phyloP scores from a whole-genome alignment of 2,329 filamentous ascomycete genomes.

The Ceratocystis diversiconidia region DNA sequence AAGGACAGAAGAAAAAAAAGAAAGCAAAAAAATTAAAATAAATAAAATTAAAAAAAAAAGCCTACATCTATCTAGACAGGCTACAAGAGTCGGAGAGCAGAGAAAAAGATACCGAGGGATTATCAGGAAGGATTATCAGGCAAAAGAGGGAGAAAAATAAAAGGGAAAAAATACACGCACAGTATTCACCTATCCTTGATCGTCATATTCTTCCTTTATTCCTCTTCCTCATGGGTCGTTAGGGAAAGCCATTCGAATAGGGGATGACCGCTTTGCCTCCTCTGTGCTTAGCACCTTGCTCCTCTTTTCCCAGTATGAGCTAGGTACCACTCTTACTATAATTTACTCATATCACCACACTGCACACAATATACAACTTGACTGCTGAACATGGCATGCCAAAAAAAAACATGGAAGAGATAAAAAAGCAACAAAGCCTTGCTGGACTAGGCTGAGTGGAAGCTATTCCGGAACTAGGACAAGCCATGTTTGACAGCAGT shows the following conservation, averaged over 20 bases:
- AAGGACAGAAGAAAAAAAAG: neutral
- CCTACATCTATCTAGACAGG: neutral
- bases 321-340: no score
- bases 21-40: neutral
- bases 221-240: neutral
- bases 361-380: no score
- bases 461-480: neutral
- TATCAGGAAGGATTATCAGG: neutral
- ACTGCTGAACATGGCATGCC: neutral
- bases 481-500: conserved; percentile 5
- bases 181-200: neutral
- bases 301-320: no score
- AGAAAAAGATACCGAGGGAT: neutral
- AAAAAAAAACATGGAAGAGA: neutral
- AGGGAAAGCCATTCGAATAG: no score
- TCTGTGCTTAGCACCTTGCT: no score
- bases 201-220: neutral
- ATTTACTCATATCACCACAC: no score
- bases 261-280: no score
- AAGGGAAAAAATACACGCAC: neutral
- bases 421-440: neutral
- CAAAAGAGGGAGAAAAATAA: neutral
- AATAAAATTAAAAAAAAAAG: neutral
- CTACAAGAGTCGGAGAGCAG: neutral
- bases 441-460: neutral